Conservation (phyloP, 495 filamentous ascomycete species). For the Talaromyces trachyspermus region DNA sequence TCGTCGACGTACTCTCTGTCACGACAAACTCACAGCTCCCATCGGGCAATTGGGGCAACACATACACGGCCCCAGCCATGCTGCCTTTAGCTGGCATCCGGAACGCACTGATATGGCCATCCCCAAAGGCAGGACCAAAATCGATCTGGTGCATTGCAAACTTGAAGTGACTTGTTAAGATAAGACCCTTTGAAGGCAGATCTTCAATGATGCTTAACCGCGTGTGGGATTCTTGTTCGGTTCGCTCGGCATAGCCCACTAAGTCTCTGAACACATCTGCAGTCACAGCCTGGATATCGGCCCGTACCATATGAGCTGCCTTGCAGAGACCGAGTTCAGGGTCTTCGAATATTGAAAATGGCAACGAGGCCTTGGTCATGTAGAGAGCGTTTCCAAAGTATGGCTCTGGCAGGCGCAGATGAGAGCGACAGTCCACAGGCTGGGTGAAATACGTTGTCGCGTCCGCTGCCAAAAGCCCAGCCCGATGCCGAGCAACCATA, state of each 20-base stretch:
- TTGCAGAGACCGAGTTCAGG: background rate
- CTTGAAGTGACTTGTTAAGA: background rate
- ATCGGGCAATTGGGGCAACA: background rate
- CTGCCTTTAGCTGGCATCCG: background rate
- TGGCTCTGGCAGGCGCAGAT: background rate
- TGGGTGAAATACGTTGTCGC: background rate
- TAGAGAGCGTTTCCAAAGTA: background rate
- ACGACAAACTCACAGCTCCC: background rate
- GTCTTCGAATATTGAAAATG: background rate
- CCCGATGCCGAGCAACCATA: slow-evolving; percentile 12
- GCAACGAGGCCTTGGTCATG: background rate
- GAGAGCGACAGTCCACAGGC: background rate
- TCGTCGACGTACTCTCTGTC: background rate
- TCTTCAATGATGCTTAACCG: background rate
- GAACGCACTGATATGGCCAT: background rate
- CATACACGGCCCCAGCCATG: background rate
- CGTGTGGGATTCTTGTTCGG: background rate
- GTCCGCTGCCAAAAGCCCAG: background rate
- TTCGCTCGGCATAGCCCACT: background rate
- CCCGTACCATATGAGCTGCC: background rate
- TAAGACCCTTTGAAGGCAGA: background rate
- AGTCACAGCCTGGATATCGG: background rate
- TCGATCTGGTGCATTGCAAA: background rate
- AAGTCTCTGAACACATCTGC: background rate
- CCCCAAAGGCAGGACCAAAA: background rate